Base-by-base conservation (phyloP, 2,329 filamentous ascomycete genomes). In the Orbilia oligospora region DNA sequence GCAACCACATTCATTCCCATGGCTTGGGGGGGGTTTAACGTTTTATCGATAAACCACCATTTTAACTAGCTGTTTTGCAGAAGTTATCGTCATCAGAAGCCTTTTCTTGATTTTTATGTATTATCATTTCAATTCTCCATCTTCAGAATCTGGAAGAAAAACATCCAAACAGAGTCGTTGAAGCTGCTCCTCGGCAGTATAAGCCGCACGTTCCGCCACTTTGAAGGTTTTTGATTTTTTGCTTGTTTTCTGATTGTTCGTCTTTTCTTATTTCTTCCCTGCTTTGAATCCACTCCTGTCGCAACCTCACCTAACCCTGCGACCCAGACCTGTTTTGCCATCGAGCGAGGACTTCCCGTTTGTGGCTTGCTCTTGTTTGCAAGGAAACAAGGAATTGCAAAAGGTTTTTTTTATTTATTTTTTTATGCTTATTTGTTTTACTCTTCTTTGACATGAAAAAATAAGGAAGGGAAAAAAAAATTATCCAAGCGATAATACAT, bases 181-280 rank as follows among this genome's bases (percentile, higher is more conserved):
- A 49, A 41, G 36, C 36, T 61, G 36, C 56, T 44, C 24, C 61
- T 72, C 75, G 75, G 75, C 75, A 78, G 68, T 46, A 71, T 70
- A 78, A 78, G 75, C 75, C 75, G 75, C 75, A 78, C 69, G 66
- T 72, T 78, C 75, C 75, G 75, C 75, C 75, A 78, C 75, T 78
- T 56, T 53, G 27, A 24, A 56, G 24, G 27, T 48, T 30, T 38
- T 70, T 70, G 27, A 36, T 30, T 38, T 70, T 70, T 61, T 72
- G 69, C 49, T 72, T 65, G 61, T 65, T 65, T 65, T 49, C 44
- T 20, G 38, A 14, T 36, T 44, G 46, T 65, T 63, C 38, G 41
- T 72, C 53, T 20, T 44, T 49, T 61, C 51, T 38, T 61, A 30
- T 65, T 67, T 49, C 41, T 72, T 78, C 63, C 68, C 44, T 78